Percentiles rank a stretch among this genome's conserved stretches.
Evolutionary conservation across 768 basidiomycete species (phyloP).

Genomic region (Phylloporus scabripes): DNA sequence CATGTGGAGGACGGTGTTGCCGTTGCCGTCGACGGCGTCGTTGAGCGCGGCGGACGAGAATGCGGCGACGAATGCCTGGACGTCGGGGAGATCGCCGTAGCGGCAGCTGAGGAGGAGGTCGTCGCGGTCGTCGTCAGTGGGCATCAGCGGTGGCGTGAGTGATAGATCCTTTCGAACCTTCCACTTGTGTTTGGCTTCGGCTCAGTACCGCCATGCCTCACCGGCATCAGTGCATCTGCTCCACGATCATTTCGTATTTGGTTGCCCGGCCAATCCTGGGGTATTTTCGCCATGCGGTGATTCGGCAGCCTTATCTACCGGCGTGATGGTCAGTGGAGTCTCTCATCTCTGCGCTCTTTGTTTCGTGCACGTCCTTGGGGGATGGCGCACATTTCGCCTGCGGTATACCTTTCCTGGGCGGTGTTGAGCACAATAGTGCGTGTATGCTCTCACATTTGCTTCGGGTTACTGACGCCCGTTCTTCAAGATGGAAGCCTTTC

Average conservation of each 20-base stretch:
- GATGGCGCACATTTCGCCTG: constrained; percentile 63
- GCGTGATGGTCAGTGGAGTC: constrained; percentile 1
- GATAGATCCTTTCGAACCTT: neutral
- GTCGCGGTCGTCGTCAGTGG: constrained; percentile 51
- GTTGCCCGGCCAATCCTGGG: neutral
- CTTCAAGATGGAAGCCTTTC: constrained; percentile 51
- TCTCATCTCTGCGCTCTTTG: neutral
- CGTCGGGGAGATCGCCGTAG: constrained; percentile 83
- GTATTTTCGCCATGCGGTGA: neutral
- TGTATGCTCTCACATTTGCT: neutral
- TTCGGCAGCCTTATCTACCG: constrained; percentile 1
- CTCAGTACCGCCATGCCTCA: neutral
- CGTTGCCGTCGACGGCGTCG: constrained; percentile 62
- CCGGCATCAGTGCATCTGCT: neutral
- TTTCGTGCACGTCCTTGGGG: constrained; percentile 3
- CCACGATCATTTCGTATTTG: neutral
- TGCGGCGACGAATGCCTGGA: constrained; percentile 56
- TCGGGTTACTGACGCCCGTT: neutral
- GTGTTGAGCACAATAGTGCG: constrained; percentile 48
- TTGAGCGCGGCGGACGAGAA: constrained; percentile 50
- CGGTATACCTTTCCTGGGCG: constrained; percentile 60
- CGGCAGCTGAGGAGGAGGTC: constrained; percentile 80
- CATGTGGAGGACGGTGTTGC: constrained; percentile 84
- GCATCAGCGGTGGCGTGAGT: constrained; percentile 8
- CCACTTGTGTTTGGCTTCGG: neutral